Evolutionary conservation across 345 rosid genomes (phyloP), one percentile per base, ranked within the genome.

Genomic region (Rhodamnia rubescens): DNA sequence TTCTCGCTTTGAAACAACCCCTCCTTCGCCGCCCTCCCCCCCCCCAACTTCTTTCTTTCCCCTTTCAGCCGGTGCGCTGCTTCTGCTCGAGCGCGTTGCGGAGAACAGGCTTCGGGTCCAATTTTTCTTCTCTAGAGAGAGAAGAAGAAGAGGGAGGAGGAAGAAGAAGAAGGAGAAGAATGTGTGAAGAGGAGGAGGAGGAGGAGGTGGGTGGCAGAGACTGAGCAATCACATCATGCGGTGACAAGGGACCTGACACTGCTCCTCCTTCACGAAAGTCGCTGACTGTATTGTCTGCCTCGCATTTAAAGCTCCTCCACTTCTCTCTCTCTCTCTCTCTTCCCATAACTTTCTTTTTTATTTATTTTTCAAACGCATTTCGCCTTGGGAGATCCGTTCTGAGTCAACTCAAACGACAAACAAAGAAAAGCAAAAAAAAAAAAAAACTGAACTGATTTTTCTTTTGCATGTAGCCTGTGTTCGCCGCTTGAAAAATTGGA

Each of bases 171-270:
- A 69, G 20, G 49, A 14, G 22, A 18, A 54, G 27, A 85, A 16
- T 4, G 40, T 8, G 55, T 50, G 15, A n/a, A 47, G 0, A 14
- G 40, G 75, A 16, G 44, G 78, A 10, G 44, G 0, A 14, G 40
- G 75, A 16, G 44, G 78, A 10, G 44, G 78, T 24, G 20, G 53
- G 44, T 44, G 83, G 9, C 59, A 29, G 87, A 27, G 83, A 55
- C 69, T 83, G 89, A 87, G 87, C 85, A 74, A 55, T 87, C 89
- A 87, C 87, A 85, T 85, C 89, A 85, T 44, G 85, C 84, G 29
- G 49, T 57, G 83, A 58, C 49, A 82, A 57, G 51, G 57, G 87
- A 83, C 87, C 88, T 74, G 89, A 87, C 85, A 82, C 57, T 82
- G 83, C 74, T 50, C 85, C 74, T 55, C 85, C 29, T 53, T 85